Evolutionary conservation across 495 filamentous ascomycete species (phyloP).

Genomic region (Polyplosphaeria fusca): DNA sequence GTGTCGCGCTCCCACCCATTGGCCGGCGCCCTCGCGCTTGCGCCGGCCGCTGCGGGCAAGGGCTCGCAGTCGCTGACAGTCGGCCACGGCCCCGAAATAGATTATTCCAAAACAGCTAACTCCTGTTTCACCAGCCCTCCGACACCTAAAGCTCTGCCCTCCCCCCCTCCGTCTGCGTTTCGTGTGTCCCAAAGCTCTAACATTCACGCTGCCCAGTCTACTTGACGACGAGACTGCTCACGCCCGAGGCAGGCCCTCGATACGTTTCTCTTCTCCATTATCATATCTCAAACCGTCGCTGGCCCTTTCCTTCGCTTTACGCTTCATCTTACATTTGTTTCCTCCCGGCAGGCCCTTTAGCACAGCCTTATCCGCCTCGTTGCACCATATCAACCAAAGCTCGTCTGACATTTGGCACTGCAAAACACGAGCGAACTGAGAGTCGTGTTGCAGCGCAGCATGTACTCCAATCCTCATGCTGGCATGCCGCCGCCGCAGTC

Average conservation of each 20-base stretch:
- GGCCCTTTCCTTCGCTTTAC: constrained; percentile 35
- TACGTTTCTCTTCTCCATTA: constrained; percentile 34
- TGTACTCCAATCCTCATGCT: constrained; percentile 43
- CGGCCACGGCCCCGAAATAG: constrained; percentile 21
- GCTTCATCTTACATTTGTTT: constrained; percentile 36
- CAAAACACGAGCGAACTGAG: constrained; percentile 21
- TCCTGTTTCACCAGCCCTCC: constrained; percentile 38
- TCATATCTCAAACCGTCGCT: constrained; percentile 37
- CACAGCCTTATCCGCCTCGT: constrained; percentile 35
- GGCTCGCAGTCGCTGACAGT: constrained; percentile 12
- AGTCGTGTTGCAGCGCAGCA: constrained; percentile 38
- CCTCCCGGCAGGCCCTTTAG: constrained; percentile 36
- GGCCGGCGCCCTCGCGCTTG: constrained; percentile 2
- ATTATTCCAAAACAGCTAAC: constrained; percentile 31
- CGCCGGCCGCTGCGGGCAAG: constrained; percentile 1
- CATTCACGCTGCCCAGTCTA: constrained; percentile 23
- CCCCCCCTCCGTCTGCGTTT: constrained; percentile 34
- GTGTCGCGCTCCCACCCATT: constrained; percentile 2
- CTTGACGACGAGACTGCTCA: constrained; percentile 26
- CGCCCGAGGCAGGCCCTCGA: constrained; percentile 39
- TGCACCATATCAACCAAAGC: constrained; percentile 18
- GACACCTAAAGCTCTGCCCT: constrained; percentile 32
- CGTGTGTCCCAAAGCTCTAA: constrained; percentile 30
- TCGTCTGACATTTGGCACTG: constrained; percentile 28
- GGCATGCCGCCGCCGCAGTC: constrained; percentile 70